Evolutionary conservation across 169 alveolate species (phyloP).

Genomic region (Eimeria brunetti): DNA sequence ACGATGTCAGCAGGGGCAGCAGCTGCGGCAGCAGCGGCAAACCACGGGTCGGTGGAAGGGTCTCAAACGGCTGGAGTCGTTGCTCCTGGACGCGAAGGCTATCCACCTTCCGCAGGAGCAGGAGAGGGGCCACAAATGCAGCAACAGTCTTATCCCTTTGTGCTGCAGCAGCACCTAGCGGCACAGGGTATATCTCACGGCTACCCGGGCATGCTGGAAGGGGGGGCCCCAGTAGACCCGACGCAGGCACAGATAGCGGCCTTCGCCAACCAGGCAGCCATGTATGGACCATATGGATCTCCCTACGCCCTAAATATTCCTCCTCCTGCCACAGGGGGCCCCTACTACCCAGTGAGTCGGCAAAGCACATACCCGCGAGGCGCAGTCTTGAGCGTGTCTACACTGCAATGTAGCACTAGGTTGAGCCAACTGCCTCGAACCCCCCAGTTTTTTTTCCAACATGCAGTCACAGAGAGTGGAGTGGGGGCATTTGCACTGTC

Average conservation of each 20-base stretch:
- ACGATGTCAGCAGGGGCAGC: slow-evolving; percentile 39
- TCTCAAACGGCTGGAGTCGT: slow-evolving; percentile 35
- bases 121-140: slow-evolving; percentile 54
- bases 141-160: slow-evolving; percentile 22
- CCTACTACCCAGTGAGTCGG: slow-evolving; percentile 44
- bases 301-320: slow-evolving; percentile 70
- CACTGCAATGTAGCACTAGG: neutral
- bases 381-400: neutral
- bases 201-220: slow-evolving; percentile 65
- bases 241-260: slow-evolving; percentile 74
- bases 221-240: slow-evolving; percentile 68
- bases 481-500: neutral
- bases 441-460: neutral
- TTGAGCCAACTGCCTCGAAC: neutral
- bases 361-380: neutral
- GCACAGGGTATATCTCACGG: slow-evolving; percentile 62
- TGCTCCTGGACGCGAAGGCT: slow-evolving; percentile 55
- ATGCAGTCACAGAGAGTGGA: neutral
- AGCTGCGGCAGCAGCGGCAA: slow-evolving; percentile 65
- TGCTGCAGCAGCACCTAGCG: slow-evolving; percentile 59
- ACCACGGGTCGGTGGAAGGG: slow-evolving; percentile 65
- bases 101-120: slow-evolving; percentile 36
- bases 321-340: slow-evolving; percentile 55
- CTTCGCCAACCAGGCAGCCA: slow-evolving; percentile 66
- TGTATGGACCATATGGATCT: slow-evolving; percentile 68